Conservation (phyloP, 345 rosid genomes). For the Ailanthus altissimus region DNA sequence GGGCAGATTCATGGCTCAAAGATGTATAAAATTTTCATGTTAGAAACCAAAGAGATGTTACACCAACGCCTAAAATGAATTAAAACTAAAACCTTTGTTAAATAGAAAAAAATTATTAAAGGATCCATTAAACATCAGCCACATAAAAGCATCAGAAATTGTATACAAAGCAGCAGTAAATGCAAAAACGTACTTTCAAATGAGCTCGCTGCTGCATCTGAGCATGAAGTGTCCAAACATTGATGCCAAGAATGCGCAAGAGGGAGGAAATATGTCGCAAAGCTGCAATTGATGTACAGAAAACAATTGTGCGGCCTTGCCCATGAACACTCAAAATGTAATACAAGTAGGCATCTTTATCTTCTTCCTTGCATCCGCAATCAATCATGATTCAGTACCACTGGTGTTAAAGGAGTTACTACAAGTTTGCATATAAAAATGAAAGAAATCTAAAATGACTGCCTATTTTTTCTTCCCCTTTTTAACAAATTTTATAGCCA, state of each 20-base stretch:
- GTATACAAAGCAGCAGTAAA: neutral
- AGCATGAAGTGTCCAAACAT: slow-evolving; percentile 72
- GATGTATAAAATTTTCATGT: neutral
- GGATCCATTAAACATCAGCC: neutral
- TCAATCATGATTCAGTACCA: slow-evolving; percentile 21
- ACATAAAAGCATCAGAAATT: neutral
- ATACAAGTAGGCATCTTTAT: slow-evolving; percentile 83
- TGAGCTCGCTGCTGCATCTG: slow-evolving; percentile 99
- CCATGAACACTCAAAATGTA: slow-evolving; percentile 91
- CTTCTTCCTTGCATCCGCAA: slow-evolving; percentile 87
- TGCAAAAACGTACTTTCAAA: slow-evolving; percentile 57
- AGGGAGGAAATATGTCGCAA: slow-evolving; percentile 80
- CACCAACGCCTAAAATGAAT: neutral
- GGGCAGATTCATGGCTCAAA: neutral
- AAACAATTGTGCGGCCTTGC: slow-evolving; percentile 89
- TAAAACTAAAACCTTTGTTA: neutral
- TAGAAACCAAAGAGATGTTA: neutral
- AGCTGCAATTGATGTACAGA: slow-evolving; percentile 96
- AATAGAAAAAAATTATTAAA: neutral
- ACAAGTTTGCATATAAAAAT: neutral
- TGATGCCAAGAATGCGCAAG: slow-evolving; percentile 71
- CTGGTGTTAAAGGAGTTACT: neutral
- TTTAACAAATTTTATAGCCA: too few relatives aligned
- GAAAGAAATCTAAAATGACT: neutral
- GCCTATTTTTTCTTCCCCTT: neutral